Evolutionary conservation across 805 yeast species (phyloP).

Genomic region (Sporopachydermia quercuum): DNA sequence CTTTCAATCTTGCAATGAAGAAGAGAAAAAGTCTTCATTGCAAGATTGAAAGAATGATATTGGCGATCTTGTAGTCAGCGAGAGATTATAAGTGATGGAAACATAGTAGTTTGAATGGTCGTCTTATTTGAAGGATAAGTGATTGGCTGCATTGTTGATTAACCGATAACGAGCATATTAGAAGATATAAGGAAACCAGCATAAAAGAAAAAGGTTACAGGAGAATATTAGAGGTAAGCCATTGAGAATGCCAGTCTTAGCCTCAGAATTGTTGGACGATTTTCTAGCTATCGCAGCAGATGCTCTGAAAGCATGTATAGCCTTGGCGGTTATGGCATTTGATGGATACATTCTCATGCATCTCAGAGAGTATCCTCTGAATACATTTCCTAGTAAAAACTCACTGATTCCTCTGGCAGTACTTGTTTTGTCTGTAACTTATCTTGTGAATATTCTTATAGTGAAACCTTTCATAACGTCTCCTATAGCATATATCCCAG

Average conservation of each 20-base stretch:
- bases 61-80: too few relatives aligned
- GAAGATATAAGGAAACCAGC: too few relatives aligned
- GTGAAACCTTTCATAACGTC: not conserved
- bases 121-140: too few relatives aligned
- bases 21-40: too few relatives aligned
- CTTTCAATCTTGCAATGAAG: too few relatives aligned
- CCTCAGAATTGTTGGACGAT: not conserved
- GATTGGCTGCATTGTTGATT: too few relatives aligned
- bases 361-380: not conserved
- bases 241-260: not conserved
- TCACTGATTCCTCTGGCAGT: not conserved
- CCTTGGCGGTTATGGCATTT: not conserved
- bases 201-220: too few relatives aligned
- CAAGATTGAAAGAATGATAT: too few relatives aligned
- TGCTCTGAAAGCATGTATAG: not conserved
- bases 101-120: too few relatives aligned
- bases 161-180: too few relatives aligned
- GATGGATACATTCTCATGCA: not conserved
- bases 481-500: not conserved
- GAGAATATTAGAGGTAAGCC: not conserved
- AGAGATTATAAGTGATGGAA: too few relatives aligned
- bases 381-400: not conserved
- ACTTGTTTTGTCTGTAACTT: not conserved
- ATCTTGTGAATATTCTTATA: not conserved
- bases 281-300: not conserved